Evolutionary conservation across 106 monocot genomes (phyloP).

Genomic region (Cymbidium sinense): DNA sequence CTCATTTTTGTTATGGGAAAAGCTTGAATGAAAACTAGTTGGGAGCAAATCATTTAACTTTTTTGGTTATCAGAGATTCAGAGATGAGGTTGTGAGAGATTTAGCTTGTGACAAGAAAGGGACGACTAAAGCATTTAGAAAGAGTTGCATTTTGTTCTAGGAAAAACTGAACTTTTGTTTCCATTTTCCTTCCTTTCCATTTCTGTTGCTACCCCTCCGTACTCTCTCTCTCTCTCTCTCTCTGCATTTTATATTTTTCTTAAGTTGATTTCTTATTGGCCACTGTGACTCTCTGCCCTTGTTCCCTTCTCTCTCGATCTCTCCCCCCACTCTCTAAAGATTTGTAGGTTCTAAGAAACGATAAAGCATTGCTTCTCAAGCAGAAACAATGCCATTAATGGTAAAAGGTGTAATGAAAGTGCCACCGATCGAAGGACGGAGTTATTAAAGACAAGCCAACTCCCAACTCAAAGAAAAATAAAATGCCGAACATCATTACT

Average conservation of each 20-base stretch:
- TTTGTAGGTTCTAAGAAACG: background rate
- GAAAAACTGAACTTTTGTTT: background rate
- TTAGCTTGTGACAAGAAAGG: background rate
- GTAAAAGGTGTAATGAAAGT: background rate
- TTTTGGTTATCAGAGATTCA: background rate
- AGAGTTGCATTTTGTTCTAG: background rate
- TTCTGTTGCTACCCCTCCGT: too few relatives aligned
- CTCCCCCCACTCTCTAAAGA: background rate
- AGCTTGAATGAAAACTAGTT: background rate
- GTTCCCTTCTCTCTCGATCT: too few relatives aligned
- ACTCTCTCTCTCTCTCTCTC: too few relatives aligned
- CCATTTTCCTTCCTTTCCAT: background rate
- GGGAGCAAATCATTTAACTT: background rate
- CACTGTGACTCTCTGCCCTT: too few relatives aligned
- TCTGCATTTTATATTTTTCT: too few relatives aligned
- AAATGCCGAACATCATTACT: slow-evolving; percentile 7
- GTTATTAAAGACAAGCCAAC: slow-evolving; percentile 9
- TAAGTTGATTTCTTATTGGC: background rate
- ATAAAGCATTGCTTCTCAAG: slow-evolving; percentile 10
- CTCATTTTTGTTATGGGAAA: background rate
- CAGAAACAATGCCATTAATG: slow-evolving; percentile 12
- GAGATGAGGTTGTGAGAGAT: too few relatives aligned
- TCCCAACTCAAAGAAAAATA: slow-evolving; percentile 10
- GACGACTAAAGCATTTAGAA: background rate
- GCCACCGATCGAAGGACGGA: background rate